Evolutionary conservation across 2,329 filamentous ascomycete genomes (phyloP).

Genomic region (Paraphoma sp.): DNA sequence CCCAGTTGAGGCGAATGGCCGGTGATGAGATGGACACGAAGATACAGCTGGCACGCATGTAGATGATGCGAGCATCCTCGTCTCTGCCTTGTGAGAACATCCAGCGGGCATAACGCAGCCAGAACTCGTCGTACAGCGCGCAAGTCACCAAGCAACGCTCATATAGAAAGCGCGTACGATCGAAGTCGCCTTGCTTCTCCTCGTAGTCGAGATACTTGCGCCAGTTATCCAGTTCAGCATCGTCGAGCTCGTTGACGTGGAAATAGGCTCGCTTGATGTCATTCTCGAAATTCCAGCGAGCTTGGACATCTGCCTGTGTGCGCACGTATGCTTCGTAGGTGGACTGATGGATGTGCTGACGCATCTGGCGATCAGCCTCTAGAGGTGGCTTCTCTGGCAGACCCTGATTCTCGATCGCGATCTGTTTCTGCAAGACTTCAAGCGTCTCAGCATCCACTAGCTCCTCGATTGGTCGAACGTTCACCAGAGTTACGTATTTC

Average conservation of each 20-base stretch:
- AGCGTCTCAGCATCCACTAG: conserved; percentile 74
- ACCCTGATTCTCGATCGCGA: conserved; percentile 67
- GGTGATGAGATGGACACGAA: conserved; percentile 88
- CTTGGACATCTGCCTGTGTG: conserved; percentile 87
- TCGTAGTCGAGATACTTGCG: conserved; percentile 96
- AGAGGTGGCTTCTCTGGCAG: conserved; percentile 69
- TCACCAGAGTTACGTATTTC: conserved; percentile 76
- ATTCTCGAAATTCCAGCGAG: conserved; percentile 93
- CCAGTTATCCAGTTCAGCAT: conserved; percentile 87
- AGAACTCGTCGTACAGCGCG: conserved; percentile 96
- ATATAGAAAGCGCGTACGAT: conserved; percentile 81
- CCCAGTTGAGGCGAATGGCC: conserved; percentile 85
- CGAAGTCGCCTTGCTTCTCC: conserved; percentile 79
- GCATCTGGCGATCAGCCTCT: conserved; percentile 83
- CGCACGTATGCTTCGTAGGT: conserved; percentile 81
- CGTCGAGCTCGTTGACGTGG: conserved; percentile 91
- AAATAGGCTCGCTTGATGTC: conserved; percentile 97
- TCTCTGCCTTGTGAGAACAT: conserved; percentile 79
- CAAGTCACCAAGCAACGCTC: conserved; percentile 93
- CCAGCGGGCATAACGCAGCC: conserved; percentile 96
- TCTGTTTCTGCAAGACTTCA: conserved; percentile 71
- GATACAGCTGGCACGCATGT: conserved; percentile 81
- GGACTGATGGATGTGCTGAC: conserved; percentile 77
- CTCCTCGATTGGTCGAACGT: conserved; percentile 76
- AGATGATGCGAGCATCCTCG: conserved; percentile 91